phyloP scores from a whole-genome alignment of 345 rosid genomes.

The Eucalyptus sp. region DNA sequence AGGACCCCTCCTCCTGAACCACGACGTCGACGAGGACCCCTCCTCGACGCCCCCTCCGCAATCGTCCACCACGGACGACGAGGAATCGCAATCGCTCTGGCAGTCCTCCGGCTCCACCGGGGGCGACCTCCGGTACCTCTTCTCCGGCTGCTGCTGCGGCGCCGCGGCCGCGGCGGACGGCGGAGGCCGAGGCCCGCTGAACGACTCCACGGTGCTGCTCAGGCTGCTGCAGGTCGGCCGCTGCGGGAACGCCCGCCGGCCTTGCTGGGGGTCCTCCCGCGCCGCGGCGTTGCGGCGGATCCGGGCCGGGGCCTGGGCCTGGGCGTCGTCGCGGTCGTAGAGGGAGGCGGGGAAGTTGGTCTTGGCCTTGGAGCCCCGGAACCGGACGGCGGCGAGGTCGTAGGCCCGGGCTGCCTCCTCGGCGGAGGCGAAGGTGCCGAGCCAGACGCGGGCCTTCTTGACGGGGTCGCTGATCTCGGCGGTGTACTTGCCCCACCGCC shows the following conservation, averaged over 20 bases:
- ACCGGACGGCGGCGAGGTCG: conserved; percentile 68
- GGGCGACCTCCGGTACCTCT: conserved; percentile 51
- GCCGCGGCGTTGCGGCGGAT: background rate
- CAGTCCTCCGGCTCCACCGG: conserved; percentile 75
- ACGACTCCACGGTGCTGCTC: conserved; percentile 97
- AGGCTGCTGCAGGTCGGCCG: conserved; percentile 78
- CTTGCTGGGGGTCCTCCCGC: conserved; percentile 13
- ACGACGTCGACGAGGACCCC: conserved; percentile 25
- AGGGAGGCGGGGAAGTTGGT: conserved; percentile 52
- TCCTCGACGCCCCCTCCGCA: conserved; percentile 20
- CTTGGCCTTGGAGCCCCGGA: conserved; percentile 88
- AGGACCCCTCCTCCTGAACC: conserved; percentile 2
- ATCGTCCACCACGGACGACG: conserved; percentile 75
- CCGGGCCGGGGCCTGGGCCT: background rate
- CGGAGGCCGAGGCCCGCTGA: conserved; percentile 64
- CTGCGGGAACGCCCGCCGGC: conserved; percentile 23
- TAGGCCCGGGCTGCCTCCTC: conserved; percentile 90
- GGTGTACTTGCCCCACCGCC: conserved; percentile 90
- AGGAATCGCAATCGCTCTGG: conserved; percentile 89
- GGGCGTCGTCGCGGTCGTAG: conserved; percentile 4
- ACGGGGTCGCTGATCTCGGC: conserved; percentile 95
- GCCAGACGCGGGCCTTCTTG: conserved; percentile 85
- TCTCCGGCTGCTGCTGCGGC: background rate
- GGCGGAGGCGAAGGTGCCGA: conserved; percentile 90
- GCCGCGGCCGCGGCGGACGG: background rate